Evolutionary conservation across 345 rosid species (phyloP), one percentile per base, ranked within the genome.

Genomic region (Eucalyptus melliodora): DNA sequence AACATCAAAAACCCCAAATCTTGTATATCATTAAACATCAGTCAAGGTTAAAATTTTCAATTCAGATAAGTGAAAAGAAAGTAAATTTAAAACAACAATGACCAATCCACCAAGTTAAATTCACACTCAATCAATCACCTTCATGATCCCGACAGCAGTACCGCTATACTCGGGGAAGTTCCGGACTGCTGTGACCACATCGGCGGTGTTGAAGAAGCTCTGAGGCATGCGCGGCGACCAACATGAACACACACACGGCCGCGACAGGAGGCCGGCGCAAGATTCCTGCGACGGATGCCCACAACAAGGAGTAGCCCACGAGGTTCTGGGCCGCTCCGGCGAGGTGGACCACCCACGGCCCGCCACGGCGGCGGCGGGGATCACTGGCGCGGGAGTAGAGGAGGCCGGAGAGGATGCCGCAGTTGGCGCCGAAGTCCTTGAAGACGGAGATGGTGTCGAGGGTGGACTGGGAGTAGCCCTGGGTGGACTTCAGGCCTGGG

Each of bases 401-500:
- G 86, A 97, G 89, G 44, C 98, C 98, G 6, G 98, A 82, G 23
- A 95, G 94, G 87, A 96, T 86, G 59, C 96, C 98, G 62, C 89
- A 91, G 93, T 94, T 93, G 87, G 92, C 96, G 9, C 97, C 97
- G 50, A 96, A 89, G 90, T 96, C 99, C 91, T 96, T 95, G 91
- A 92, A 95, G 89, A 97, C 96, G 27, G 98, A 93, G 89, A 96
- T 93, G 11, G 94, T 94, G 93, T 95, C 96, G 80, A 97, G 96
- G 17, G 97, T 95, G 19, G 97, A 95, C 88, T 97, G 98, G 56
- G 94, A 93, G 92, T 97, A 95, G 47, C 90, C 88, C 89, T 94
- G 97, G 69, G 95, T 91, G 45, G 95, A 94, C 87, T 97, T 97
- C 88, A 97, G 94, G 88, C 50, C 87, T 11, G 95, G 87, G 1